Base-by-base conservation (phyloP, 73 alveolate species). In the Blepharisma japonicum region DNA sequence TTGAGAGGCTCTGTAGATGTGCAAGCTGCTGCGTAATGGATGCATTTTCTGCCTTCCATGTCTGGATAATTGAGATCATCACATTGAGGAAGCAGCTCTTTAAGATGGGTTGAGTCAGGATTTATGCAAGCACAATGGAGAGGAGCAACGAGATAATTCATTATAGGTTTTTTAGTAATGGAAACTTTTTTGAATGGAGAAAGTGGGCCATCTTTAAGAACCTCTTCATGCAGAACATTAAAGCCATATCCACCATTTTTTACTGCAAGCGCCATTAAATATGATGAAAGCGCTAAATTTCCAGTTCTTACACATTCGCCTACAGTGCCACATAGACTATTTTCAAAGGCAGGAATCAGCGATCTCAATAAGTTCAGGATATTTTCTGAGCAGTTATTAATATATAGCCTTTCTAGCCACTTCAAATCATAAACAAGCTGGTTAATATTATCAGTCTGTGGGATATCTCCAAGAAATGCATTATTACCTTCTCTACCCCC, bases 1-100 rank as follows among this genome's bases (percentile, higher is more conserved):
- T 95, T 74, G 21, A 96, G 71, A 18, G 97, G 95, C 6, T 89
- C 97, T 55, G 90, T 86, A 54, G 89, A 87, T 76, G 85, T 92
- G 53, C 98, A 88, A 68, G 96, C 97, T 14, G 99, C 99, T 18
- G 99, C 99, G 86, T 96, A 96, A 82, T 96, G 99, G 55, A 91
- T 85, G 5, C 95, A 95, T 76, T 86, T 94, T 83, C 99, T 92
- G 20, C 80, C 56, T 47, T 70, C 68, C 21, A 45, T 7, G 39
- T 70, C 80, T 9, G 66, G 32, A 5, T 45, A 45, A 49, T 80
- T 81, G 20, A 88, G 86, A 47, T 77, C 90, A 82, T 96, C 99
- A 4, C 91, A 86, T 21, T 79, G 77, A 32, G 92, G 96, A 6
- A 94, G 54, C 71, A 95, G 71, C 56, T 79, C 81, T 61, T 89